Evolutionary conservation across 257 asterid species (phyloP), one percentile per base, ranked within the genome.

Genomic region (Eucommia ulmoides): DNA sequence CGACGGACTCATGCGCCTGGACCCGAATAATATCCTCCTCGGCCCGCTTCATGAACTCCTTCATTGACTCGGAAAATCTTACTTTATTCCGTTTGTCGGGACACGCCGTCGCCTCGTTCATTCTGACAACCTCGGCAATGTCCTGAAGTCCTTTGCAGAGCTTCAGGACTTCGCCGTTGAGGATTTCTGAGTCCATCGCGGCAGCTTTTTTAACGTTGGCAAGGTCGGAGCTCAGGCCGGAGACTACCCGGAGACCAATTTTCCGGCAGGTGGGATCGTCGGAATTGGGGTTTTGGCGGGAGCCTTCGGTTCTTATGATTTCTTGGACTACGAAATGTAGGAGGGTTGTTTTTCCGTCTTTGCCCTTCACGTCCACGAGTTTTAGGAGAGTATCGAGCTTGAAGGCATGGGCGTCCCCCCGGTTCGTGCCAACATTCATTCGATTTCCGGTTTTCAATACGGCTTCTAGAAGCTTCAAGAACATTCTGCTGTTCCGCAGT

Each of bases 401-500:
- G 29, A 65, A 58, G 16, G 70, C 70, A 26, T 52, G 70, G 18
- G 70, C 70, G n/a, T 44, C 70, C 7, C 70, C 70, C 46, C 61
- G 63, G 42, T 58, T 58, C 25, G 70, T 65, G 56, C 70, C 70
- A 35, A 58, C 70, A 53, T 65, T 65, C 70, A 65, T 65, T 35
- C 65, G 70, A 29, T 65, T 65, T 2, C 70, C 70, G 0, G 70
- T 65, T 55, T 65, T 65, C 29, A 65, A 41, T 14, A 59, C 70
- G 0, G 70, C 70, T 52, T 65, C 70, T 16, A 65, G 61, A 24
- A 65, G 70, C 65, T 65, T 65, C 12, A 65, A 33, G 41, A 65
- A 65, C 70, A 65, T 49, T 38, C 66, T 59, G 52, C 72, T 59
- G 51, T 53, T 59, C 52, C 62, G 49, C 41, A 65, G 41, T 58